Conservation (phyloP, 768 basidiomycete genomes). For the Russula griseocarnosa region DNA sequence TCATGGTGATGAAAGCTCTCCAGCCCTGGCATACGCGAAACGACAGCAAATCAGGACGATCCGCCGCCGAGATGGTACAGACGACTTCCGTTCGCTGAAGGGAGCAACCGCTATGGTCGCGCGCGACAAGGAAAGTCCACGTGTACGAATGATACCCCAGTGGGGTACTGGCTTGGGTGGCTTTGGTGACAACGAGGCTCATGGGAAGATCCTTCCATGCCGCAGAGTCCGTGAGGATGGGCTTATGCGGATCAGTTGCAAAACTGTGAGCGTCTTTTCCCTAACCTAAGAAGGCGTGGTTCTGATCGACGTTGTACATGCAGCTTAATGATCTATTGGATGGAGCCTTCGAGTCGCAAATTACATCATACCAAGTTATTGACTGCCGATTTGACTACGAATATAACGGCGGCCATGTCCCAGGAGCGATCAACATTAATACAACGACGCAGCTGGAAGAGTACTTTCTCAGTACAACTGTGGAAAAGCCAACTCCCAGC, state of each 20-base stretch:
- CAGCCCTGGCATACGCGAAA: constrained; percentile 75
- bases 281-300: constrained; percentile 6
- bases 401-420: constrained; percentile 88
- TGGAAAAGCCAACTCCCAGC: constrained; percentile 58
- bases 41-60: constrained; percentile 76
- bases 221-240: constrained; percentile 93
- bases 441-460: constrained; percentile 76
- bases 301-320: constrained; percentile 22
- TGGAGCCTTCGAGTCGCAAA: constrained; percentile 62
- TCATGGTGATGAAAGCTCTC: constrained; percentile 61
- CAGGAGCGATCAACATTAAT: constrained; percentile 89
- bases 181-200: constrained; percentile 89
- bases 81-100: constrained; percentile 73
- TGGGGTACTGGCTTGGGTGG: constrained; percentile 66
- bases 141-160: constrained; percentile 30
- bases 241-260: constrained; percentile 77
- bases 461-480: constrained; percentile 58
- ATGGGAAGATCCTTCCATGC: constrained; percentile 92
- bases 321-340: constrained; percentile 77
- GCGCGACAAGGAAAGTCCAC: constrained; percentile 28
- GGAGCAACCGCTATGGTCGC: constrained; percentile 46
- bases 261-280: constrained; percentile 57
- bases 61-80: constrained; percentile 74
- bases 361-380: constrained; percentile 73
- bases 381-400: constrained; percentile 99